Evolutionary conservation across 306 rosid genomes (phyloP).

Genomic region (Canavalia ensiformis): DNA sequence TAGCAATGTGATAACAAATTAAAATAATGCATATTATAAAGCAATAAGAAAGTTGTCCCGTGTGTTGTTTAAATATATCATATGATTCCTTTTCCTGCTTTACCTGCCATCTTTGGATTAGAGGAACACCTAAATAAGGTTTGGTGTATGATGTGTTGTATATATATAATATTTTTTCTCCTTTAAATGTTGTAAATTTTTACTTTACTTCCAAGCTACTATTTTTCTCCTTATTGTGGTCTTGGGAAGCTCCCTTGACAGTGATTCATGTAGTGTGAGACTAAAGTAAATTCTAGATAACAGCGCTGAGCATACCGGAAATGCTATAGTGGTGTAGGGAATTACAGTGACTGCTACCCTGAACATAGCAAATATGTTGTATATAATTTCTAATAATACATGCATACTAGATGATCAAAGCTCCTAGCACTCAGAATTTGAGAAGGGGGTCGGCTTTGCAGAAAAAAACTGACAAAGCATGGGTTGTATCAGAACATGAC

Average conservation of each 20-base stretch:
- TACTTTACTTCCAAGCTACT: background rate
- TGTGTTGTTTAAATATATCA: background rate
- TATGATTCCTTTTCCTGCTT: constrained; percentile 1
- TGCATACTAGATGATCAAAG: background rate
- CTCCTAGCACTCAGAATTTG: background rate
- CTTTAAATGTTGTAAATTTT: background rate
- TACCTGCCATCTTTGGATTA: constrained; percentile 4
- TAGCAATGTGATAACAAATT: background rate
- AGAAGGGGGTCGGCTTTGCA: background rate
- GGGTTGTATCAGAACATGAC: background rate
- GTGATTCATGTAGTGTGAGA: background rate
- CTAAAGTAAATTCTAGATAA: background rate
- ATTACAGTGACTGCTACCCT: background rate
- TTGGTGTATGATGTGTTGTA: background rate
- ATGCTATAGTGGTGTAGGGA: background rate
- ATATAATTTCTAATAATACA: background rate
- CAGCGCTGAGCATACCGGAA: background rate
- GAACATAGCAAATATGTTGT: background rate
- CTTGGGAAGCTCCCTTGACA: background rate
- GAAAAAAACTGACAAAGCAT: background rate
- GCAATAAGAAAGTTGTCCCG: background rate
- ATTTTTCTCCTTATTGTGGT: background rate
- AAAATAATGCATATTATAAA: background rate
- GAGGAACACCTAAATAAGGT: background rate
- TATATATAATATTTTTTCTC: too few relatives aligned